These are phyloP conservation scores for Chalciporus sphaerocephalus DNA, from an alignment of 768 basidiomycete species.

Conservation along the genomic window DNA sequence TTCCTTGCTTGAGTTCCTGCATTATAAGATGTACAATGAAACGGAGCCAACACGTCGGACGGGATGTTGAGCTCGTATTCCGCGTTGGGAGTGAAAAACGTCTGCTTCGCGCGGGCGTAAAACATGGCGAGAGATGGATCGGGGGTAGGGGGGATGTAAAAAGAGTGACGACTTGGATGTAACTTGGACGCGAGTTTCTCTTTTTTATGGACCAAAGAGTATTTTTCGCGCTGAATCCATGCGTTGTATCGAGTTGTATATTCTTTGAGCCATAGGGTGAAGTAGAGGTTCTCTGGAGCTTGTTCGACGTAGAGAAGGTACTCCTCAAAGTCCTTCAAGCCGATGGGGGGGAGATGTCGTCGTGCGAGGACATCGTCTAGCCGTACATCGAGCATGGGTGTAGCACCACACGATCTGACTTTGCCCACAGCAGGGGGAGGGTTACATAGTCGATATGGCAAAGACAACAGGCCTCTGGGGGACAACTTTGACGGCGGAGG, in stretches of 20 bases:
- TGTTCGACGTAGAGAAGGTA: slow-evolving; percentile 78
- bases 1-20: slow-evolving; percentile 16
- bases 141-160: slow-evolving; percentile 33
- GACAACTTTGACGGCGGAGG: slow-evolving; percentile 31
- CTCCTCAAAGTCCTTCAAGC: slow-evolving; percentile 74
- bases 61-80: slow-evolving; percentile 70
- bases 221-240: slow-evolving; percentile 36
- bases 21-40: slow-evolving; percentile 41
- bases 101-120: slow-evolving; percentile 75
- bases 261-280: slow-evolving; percentile 77
- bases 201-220: slow-evolving; percentile 35
- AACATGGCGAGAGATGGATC: slow-evolving; percentile 64
- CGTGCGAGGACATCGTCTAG: slow-evolving; percentile 74
- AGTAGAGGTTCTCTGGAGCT: slow-evolving; percentile 77
- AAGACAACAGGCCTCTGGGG: slow-evolving; percentile 32
- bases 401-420: slow-evolving; percentile 64
- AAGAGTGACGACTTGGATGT: slow-evolving; percentile 24
- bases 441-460: slow-evolving; percentile 55
- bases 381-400: slow-evolving; percentile 61
- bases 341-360: slow-evolving; percentile 75
- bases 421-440: slow-evolving; percentile 66
- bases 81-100: slow-evolving; percentile 71
- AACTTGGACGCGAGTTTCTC: slow-evolving; percentile 35
- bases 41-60: slow-evolving; percentile 59
- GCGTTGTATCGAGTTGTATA: slow-evolving; percentile 50